Evolutionary conservation across 768 basidiomycete species (phyloP).

Genomic region (Suillus occidentalis): DNA sequence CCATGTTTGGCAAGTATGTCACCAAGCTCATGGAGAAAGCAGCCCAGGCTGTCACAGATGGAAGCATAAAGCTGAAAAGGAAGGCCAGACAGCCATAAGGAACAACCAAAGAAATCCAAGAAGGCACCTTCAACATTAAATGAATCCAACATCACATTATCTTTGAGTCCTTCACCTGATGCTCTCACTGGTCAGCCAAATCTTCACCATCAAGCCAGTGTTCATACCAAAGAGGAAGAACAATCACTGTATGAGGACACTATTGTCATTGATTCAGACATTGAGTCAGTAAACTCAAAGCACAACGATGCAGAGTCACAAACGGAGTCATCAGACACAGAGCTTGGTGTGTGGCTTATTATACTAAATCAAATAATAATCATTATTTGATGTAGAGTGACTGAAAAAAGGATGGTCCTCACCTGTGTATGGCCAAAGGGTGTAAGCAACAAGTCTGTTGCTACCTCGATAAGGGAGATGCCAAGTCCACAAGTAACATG

Average conservation of each 20-base stretch:
- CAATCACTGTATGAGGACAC: background rate
- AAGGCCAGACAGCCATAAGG: conserved; percentile 1
- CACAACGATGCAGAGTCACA: background rate
- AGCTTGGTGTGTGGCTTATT: no score
- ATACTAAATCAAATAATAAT: no score
- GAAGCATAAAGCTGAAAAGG: background rate
- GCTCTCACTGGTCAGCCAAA: background rate
- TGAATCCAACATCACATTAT: background rate
- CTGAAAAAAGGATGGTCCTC: conserved; percentile 25
- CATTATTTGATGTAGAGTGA: no score
- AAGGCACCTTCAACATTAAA: background rate
- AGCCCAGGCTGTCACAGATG: background rate
- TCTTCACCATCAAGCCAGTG: background rate
- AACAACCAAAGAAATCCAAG: background rate
- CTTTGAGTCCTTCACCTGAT: background rate
- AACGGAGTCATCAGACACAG: no score
- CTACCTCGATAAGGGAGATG: conserved; percentile 27
- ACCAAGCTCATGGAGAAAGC: background rate
- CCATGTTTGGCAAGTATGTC: conserved; percentile 1
- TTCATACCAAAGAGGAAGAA: background rate
- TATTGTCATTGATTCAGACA: background rate
- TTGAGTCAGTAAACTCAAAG: background rate
- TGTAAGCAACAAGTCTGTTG: conserved; percentile 17
- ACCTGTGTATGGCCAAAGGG: conserved; percentile 15
- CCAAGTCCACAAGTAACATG: conserved; percentile 31